Conservation (phyloP, 306 rosid genomes). For the Pyrus betulifolia region DNA sequence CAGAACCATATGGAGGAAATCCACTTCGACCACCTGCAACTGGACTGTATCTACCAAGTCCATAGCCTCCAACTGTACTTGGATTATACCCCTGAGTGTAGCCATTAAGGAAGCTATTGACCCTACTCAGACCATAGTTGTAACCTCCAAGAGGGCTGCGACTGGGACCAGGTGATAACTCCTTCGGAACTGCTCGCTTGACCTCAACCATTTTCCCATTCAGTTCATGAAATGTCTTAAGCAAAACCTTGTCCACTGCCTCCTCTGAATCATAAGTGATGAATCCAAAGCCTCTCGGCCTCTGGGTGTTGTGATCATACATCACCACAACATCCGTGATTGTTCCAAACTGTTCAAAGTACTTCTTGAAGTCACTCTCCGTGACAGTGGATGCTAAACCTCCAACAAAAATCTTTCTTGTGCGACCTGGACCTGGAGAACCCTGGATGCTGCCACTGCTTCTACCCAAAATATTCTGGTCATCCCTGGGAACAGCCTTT, state of each 20-base stretch:
- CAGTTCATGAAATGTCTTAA: constrained; percentile 84
- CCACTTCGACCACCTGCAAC: constrained; percentile 74
- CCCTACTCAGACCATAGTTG: constrained; percentile 70
- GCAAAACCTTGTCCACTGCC: constrained; percentile 85
- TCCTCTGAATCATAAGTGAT: constrained; percentile 96
- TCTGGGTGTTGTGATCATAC: constrained; percentile 98
- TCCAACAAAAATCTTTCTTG: constrained; percentile 95
- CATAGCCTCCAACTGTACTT: constrained; percentile 67
- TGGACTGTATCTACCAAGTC: constrained; percentile 90
- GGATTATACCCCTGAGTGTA: constrained; percentile 79
- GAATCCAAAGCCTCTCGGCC: constrained; percentile 98
- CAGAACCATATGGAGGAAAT: constrained; percentile 70
- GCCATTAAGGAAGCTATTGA: constrained; percentile 73
- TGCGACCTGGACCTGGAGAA: constrained; percentile 89
- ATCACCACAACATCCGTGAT: constrained; percentile 98
- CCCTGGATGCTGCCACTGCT: constrained; percentile 73
- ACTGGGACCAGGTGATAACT: constrained; percentile 81
- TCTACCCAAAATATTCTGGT: constrained; percentile 75
- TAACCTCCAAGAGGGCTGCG: constrained; percentile 79
- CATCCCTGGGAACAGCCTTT: constrained; percentile 98
- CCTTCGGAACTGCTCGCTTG: constrained; percentile 99
- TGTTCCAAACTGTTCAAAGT: constrained; percentile 94
- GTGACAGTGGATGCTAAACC: constrained; percentile 97
- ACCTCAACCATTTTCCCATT: constrained; percentile 99
- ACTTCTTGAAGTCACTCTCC: constrained; percentile 86